Percentiles rank a stretch among this genome's conserved stretches.
Evolutionary conservation across 495 filamentous ascomycete genomes (phyloP).

Genomic region (Wilcoxina mikolae): DNA sequence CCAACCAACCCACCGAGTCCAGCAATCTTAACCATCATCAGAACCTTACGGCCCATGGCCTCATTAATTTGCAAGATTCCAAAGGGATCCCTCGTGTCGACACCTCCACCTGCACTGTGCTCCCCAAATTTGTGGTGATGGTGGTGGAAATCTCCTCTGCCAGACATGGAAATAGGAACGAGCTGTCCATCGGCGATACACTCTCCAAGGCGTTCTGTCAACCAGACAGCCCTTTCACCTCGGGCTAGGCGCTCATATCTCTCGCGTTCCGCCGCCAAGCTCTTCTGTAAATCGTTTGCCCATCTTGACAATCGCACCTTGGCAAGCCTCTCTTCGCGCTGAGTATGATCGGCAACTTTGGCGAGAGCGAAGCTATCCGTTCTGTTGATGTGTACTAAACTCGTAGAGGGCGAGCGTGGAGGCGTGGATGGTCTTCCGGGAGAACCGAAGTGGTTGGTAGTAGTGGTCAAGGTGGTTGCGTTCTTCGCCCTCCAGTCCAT

Average conservation of each 20-base stretch:
- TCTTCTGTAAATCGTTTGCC: conserved; percentile 78
- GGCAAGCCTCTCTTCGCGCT: conserved; percentile 57
- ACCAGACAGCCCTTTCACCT: conserved; percentile 64
- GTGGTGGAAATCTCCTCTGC: conserved; percentile 7
- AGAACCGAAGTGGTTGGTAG: neutral
- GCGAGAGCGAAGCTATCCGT: conserved; percentile 46
- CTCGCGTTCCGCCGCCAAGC: conserved; percentile 63
- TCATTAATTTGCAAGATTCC: conserved; percentile 24
- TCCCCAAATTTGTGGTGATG: too few species aligned
- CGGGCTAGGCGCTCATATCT: conserved; percentile 56
- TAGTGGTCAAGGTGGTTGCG: neutral
- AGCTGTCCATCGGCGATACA: conserved; percentile 58
- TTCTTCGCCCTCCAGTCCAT: conserved; percentile 43
- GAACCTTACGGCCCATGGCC: conserved; percentile 15
- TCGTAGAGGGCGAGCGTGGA: neutral
- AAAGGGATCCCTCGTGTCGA: conserved; percentile 21
- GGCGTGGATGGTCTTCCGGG: conserved; percentile 4
- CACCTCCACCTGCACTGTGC: neutral
- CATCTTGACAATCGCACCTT: conserved; percentile 74
- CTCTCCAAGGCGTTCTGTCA: conserved; percentile 59
- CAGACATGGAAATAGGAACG: conserved; percentile 36
- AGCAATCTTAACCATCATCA: conserved; percentile 24
- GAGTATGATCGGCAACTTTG: conserved; percentile 53
- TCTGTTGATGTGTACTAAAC: conserved; percentile 9
- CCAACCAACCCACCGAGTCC: conserved; percentile 26